Base-by-base conservation (phyloP, 306 rosid genomes). In the Morella rubra region DNA sequence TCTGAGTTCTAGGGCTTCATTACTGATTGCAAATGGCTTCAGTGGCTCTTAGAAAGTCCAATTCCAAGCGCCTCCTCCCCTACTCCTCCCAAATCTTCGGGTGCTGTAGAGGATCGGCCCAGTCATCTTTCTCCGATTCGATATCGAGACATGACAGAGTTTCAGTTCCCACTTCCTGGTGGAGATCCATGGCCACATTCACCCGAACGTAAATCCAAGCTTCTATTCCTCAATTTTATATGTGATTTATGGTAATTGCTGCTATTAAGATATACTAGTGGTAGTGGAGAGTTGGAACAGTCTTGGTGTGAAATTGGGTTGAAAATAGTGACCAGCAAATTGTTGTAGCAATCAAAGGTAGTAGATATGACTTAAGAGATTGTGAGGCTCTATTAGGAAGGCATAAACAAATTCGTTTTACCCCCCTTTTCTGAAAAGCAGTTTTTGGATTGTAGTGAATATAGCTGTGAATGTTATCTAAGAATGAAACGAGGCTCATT, bases 1-100 rank as follows among this genome's bases (percentile, higher is more conserved):
- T 42, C 83, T 14, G 12, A 47, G 5, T 19, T 51, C 64, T 44
- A 53, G 65, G 40, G 76, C 69, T 44, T 52, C 42, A 11, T 14
- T 80, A 46, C 76, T 15, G 78, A 59, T 66, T 47, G 72, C 69
- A 76, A 62, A 87, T 96, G 99, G 97, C 98, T 14, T 78, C 96
- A 14, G 79, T 86, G 22, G 87, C 77, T 82, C 90, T 96, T 76
- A 75, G 94, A 79, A 87, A 73, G 62, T 82, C 85, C 44, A 80
- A 74, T 18, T 15, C 56, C 56, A 52, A 52, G 56, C 18, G 7
- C 56, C 56, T 13, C 18, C 7, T 52, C n/a, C 56, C 56, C 15
- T 52, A 15, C 56, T 15, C n/a, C 56, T 84, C 20, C 56, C 56
- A 52, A 52, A 52, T 52, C 56, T 12, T 5, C 8, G 14, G 56